phyloP scores from a whole-genome alignment of 2,329 filamentous ascomycete species.

The Zalaria obscura region DNA sequence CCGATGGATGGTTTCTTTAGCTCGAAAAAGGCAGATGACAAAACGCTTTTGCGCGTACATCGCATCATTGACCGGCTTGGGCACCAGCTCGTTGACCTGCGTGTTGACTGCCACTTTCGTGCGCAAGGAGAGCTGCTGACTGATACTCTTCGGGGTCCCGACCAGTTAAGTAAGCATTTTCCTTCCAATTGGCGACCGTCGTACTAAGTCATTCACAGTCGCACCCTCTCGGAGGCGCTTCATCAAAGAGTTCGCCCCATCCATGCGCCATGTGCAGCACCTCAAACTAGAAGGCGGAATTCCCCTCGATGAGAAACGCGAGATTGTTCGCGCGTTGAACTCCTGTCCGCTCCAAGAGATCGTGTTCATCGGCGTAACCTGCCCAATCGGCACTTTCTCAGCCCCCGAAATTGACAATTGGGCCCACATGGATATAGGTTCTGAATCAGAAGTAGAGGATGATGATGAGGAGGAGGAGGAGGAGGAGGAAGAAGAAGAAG shows the following conservation, averaged over 20 bases:
- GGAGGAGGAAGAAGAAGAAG: conserved; percentile 14
- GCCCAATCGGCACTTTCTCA: conserved; percentile 18
- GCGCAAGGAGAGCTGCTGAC: conserved; percentile 12
- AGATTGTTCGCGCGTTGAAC: conserved; percentile 27
- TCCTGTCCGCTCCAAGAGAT: conserved; percentile 27
- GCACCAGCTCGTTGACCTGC: conserved; percentile 24
- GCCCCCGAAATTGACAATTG: conserved; percentile 21
- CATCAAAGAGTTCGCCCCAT: conserved; percentile 27
- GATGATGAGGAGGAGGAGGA: conserved; percentile 9
- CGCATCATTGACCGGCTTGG: conserved; percentile 24
- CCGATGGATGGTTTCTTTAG: conserved; percentile 31
- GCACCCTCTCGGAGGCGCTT: conserved; percentile 14
- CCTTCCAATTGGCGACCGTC: no score
- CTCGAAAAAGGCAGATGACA: conserved; percentile 12
- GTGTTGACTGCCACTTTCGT: conserved; percentile 22
- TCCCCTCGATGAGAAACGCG: conserved; percentile 31
- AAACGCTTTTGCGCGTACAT: conserved; percentile 12
- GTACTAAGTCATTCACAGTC: no score
- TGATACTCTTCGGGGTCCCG: conserved; percentile 4
- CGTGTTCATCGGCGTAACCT: conserved; percentile 30
- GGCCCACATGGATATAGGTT: conserved; percentile 21
- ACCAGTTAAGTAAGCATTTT: no score
- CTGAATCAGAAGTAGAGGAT: conserved; percentile 10
- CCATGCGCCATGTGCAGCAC: conserved; percentile 25
- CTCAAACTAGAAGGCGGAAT: conserved; percentile 34